Percentiles rank a stretch among this genome's conserved stretches.
Conservation (phyloP, 78 protist species). For the Dictyostelium discoideum region DNA sequence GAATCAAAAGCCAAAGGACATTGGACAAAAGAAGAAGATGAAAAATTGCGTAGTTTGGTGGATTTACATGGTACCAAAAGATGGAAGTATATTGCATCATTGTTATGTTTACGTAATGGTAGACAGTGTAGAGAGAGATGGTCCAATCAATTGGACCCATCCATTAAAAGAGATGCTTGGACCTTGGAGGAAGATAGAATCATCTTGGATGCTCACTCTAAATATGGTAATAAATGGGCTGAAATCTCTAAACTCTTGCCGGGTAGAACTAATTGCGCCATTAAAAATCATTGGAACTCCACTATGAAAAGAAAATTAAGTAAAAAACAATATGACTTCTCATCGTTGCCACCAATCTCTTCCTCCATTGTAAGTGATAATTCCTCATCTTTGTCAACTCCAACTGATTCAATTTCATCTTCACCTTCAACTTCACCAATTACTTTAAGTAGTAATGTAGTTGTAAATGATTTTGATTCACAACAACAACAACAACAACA, state of each 20-base stretch:
- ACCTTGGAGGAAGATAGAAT: slow-evolving; percentile 89
- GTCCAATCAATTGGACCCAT: slow-evolving; percentile 95
- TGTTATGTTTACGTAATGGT: slow-evolving; percentile 84
- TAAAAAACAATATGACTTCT: slow-evolving; percentile 52
- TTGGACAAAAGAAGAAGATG: slow-evolving; percentile 94
- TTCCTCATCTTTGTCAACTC: background rate
- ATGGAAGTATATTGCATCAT: slow-evolving; percentile 89
- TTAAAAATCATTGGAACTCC: slow-evolving; percentile 97
- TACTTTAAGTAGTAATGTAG: background rate
- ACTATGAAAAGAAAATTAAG: slow-evolving; percentile 83
- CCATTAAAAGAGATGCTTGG: slow-evolving; percentile 88
- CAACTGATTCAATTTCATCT: background rate
- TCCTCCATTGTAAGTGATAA: background rate
- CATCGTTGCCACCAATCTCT: background rate
- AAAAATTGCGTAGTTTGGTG: slow-evolving; percentile 66
- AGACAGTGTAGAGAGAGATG: slow-evolving; percentile 95
- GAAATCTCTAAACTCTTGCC: slow-evolving; percentile 87
- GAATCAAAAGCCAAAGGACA: slow-evolving; percentile 88
- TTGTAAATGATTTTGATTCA: background rate
- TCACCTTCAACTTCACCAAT: slow-evolving; percentile 16
- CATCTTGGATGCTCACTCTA: slow-evolving; percentile 85
- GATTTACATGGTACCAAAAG: slow-evolving; percentile 88
- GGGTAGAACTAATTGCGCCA: slow-evolving; percentile 95
- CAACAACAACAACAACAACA: background rate
- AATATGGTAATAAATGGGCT: slow-evolving; percentile 93